Percentiles rank a stretch among this genome's conserved stretches.
Conservation (phyloP, 2,329 filamentous ascomycete species). For the Aspergillus bombycis region DNA sequence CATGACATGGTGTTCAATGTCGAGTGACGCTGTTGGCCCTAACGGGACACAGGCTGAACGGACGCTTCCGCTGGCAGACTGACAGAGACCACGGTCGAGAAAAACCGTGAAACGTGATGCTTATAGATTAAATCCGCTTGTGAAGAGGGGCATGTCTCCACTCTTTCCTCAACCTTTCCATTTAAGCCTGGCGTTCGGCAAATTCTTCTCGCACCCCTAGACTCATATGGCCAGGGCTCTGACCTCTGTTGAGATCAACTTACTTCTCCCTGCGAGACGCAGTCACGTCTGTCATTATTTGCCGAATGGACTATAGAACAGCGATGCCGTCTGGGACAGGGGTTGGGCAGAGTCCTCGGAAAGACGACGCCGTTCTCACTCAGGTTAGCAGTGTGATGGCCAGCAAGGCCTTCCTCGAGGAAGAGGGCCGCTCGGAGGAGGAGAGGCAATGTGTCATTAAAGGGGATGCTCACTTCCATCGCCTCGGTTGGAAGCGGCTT, state of each 20-base stretch:
- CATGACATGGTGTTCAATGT: background rate
- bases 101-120: background rate
- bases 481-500: slow-evolving; percentile 53
- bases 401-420: background rate
- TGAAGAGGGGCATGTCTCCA: background rate
- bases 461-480: slow-evolving; percentile 18
- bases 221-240: background rate
- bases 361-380: background rate
- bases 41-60: background rate
- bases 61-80: background rate
- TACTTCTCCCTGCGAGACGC: background rate
- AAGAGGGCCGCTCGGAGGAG: background rate
- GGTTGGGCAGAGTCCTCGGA: background rate
- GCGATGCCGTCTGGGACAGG: background rate
- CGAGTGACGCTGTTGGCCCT: background rate
- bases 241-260: background rate
- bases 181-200: background rate
- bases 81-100: background rate
- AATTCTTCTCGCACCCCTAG: background rate
- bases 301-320: background rate
- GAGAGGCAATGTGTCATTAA: background rate
- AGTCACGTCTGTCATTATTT: background rate
- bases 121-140: background rate
- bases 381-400: background rate
- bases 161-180: background rate